Base-by-base conservation (phyloP, 2,329 filamentous ascomycete species). In the Trichoderma breve region DNA sequence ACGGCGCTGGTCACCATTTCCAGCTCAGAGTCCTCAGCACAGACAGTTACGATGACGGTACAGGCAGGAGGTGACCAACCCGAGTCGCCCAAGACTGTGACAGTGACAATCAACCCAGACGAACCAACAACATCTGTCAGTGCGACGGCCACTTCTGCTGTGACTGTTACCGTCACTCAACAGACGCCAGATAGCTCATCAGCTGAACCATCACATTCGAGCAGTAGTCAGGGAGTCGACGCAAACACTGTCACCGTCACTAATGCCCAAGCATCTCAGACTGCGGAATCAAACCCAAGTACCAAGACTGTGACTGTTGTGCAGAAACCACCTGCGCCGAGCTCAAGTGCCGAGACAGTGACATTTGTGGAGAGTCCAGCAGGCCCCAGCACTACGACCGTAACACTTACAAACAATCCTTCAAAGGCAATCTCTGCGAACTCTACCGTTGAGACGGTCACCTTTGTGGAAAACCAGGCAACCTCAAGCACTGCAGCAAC, bases 1-100 rank as follows among this genome's bases (percentile, higher is more conserved):
- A 76, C 73, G 11, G 66, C 34, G 4, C 9, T 63, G 0, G 15
- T 47, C 15, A 58, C 61, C 39, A n/a, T 32, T 12, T 1, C 34
- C 14, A 55, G 15, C 14, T 4, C 55, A 11, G 55, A 53, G 8
- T 15, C 28, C 18, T 53, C 32, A 3, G 32, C n/a, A 8, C 6
- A 39, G 28, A 60, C 55, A 12, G 43, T 76, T 57, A 78, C 75
- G 30, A 76, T 76, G 72, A 77, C 75, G 4, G 69, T 78, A 30
- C 74, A 76, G 9, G 74, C 75, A 36, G 75, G 24, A 24, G 69
- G 67, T 11, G 26, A 34, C 4, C 53, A 68, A 4, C 21, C 62
- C 7, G 34, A 70, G 15, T 47, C 61, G 5, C 73, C 73, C 28
- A 71, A 72, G 74, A 75, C 75, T 1, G 71, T 75, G 32, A 73